A percentile compares a stretch with the other conserved stretches of the same genome.
Evolutionary conservation across 768 basidiomycete species (phyloP).

Genomic region (Boletus tomentosulus): DNA sequence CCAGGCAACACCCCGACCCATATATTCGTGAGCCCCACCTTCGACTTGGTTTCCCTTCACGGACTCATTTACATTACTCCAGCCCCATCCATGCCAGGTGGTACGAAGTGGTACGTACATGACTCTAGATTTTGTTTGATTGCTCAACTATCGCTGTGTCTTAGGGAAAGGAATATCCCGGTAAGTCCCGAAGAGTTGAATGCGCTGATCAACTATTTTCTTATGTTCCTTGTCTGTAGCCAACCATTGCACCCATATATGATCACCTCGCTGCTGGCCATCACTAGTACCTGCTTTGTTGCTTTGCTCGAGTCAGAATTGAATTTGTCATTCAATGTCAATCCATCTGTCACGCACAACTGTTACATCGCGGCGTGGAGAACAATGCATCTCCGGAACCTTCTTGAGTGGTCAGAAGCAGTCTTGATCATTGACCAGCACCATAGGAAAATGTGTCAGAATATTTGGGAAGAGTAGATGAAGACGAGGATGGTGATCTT

Average conservation of each 20-base stretch:
- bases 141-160: not conserved
- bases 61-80: slow-evolving; percentile 3
- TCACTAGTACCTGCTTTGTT: slow-evolving; percentile 17
- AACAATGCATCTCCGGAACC: not conserved
- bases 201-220: not conserved
- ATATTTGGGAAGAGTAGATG: no score
- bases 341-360: not conserved
- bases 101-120: slow-evolving; percentile 86
- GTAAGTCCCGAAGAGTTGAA: slow-evolving; percentile 40
- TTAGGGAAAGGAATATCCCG: slow-evolving; percentile 79
- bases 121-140: not conserved
- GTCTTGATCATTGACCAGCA: no score
- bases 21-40: slow-evolving; percentile 72
- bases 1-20: slow-evolving; percentile 81
- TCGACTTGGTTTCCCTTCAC: not conserved
- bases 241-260: slow-evolving; percentile 57
- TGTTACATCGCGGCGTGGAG: not conserved
- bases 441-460: no score
- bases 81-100: slow-evolving; percentile 84
- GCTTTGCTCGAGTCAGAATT: not conserved
- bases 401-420: not conserved
- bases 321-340: not conserved
- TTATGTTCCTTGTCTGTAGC: slow-evolving; percentile 37
- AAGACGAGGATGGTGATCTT: no score
- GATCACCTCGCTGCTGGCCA: slow-evolving; percentile 48